Percentiles rank a stretch among this genome's conserved stretches.
Conservation (phyloP, 2,329 filamentous ascomycete genomes). For the Cladosporium sp. region DNA sequence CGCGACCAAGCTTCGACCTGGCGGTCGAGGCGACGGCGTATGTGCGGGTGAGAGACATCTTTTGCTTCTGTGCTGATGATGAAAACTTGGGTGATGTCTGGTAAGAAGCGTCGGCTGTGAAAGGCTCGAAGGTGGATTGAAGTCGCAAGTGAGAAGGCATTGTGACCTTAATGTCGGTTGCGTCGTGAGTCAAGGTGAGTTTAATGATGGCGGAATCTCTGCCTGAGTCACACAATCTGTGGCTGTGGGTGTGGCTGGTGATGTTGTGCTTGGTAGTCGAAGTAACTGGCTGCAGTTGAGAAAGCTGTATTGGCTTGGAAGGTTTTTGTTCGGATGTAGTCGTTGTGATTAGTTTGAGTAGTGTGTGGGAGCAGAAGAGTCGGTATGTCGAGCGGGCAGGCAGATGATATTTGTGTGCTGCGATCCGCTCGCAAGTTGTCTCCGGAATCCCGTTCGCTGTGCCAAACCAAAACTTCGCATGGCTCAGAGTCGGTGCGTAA, state of each 20-base stretch:
- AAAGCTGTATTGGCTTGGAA: not conserved
- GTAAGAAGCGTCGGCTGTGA: conserved; percentile 48
- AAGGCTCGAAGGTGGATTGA: conserved; percentile 50
- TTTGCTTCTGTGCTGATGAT: conserved; percentile 63
- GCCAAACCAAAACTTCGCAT: conserved; percentile 9
- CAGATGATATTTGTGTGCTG: conserved; percentile 20
- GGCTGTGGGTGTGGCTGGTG: conserved; percentile 18
- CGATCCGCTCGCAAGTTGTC: not conserved
- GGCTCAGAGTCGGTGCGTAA: conserved; percentile 1
- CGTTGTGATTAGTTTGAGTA: not conserved
- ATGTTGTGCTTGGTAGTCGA: conserved; percentile 13
- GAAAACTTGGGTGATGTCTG: conserved; percentile 42
- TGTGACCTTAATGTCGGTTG: conserved; percentile 29
- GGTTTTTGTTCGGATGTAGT: not conserved
- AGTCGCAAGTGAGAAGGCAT: conserved; percentile 55
- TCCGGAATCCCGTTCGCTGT: conserved; percentile 15
- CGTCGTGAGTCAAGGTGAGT: conserved; percentile 22
- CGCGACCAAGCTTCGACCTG: conserved; percentile 89
- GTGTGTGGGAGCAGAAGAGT: conserved; percentile 8
- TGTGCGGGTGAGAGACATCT: conserved; percentile 97
- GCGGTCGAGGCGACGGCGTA: conserved; percentile 98
- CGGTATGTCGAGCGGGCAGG: conserved; percentile 5
- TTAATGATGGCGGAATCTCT: conserved; percentile 26
- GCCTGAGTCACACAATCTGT: conserved; percentile 26
- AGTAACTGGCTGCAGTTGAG: conserved; percentile 8